Conservation (phyloP, 495 filamentous ascomycete species). For the Cenococcum geophilum region DNA sequence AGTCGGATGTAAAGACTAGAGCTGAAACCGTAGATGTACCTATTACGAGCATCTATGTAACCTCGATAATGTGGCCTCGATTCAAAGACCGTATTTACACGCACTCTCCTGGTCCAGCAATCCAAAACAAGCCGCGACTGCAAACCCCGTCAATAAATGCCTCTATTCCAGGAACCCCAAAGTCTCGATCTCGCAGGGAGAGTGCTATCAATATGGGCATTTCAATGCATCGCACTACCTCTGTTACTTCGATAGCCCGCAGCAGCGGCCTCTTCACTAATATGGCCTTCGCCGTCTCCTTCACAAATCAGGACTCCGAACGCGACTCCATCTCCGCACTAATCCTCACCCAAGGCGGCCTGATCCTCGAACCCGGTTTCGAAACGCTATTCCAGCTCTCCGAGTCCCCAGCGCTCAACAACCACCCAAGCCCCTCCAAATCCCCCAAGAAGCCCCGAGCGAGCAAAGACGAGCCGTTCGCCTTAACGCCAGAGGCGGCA, state of each 20-base stretch:
- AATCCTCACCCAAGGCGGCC: conserved; percentile 61
- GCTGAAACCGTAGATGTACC: conserved; percentile 29
- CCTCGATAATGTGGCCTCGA: conserved; percentile 33
- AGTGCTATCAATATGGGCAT: conserved; percentile 7
- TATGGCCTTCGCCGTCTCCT: conserved; percentile 78
- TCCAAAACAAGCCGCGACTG: conserved; percentile 2
- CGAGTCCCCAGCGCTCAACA: not conserved
- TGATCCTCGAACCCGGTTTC: conserved; percentile 68
- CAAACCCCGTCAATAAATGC: conserved; percentile 27
- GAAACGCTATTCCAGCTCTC: conserved; percentile 66
- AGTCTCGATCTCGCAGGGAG: conserved; percentile 27
- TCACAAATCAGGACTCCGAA: conserved; percentile 46
- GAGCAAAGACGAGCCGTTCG: conserved; percentile 33
- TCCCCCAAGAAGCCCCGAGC: not conserved
- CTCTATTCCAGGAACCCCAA: conserved; percentile 26
- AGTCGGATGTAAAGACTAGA: not conserved
- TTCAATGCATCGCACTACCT: conserved; percentile 12
- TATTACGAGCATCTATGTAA: conserved; percentile 37
- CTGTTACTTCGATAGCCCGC: conserved; percentile 16
- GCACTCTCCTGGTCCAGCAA: not conserved
- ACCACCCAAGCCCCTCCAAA: not conserved
- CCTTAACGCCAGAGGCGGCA: conserved; percentile 46
- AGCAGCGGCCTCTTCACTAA: conserved; percentile 51
- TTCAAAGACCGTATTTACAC: conserved; percentile 35
- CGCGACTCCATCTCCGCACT: conserved; percentile 47